Conservation (phyloP, 2,329 filamentous ascomycete species). For the Colletotrichum coccodes region DNA sequence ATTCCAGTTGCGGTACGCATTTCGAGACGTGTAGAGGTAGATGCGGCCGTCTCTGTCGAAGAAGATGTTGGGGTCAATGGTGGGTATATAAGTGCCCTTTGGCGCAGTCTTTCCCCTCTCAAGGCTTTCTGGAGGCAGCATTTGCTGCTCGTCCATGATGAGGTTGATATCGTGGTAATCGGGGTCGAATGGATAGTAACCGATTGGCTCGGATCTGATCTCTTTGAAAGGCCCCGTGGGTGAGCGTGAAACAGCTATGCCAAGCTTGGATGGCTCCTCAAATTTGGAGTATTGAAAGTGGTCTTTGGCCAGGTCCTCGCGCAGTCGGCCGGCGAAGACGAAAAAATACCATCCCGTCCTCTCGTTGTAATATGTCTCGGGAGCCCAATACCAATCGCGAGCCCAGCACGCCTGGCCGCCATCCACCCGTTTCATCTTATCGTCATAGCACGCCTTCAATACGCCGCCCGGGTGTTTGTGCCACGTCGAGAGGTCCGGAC, state of each 20-base stretch:
- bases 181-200: slow-evolving; percentile 48
- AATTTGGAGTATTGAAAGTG: slow-evolving; percentile 47
- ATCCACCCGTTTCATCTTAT: slow-evolving; percentile 38
- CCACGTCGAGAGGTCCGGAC: slow-evolving; percentile 48
- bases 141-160: slow-evolving; percentile 48
- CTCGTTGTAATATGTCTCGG: slow-evolving; percentile 47
- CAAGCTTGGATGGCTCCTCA: slow-evolving; percentile 48
- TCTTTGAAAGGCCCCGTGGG: slow-evolving; percentile 46
- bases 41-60: slow-evolving; percentile 34
- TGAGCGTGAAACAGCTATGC: slow-evolving; percentile 46
- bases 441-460: slow-evolving; percentile 44
- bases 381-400: slow-evolving; percentile 48
- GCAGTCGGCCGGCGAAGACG: slow-evolving; percentile 47
- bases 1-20: slow-evolving; percentile 50
- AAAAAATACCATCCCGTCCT: slow-evolving; percentile 50
- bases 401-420: slow-evolving; percentile 49
- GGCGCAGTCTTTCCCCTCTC: slow-evolving; percentile 41
- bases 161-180: slow-evolving; percentile 48
- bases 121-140: slow-evolving; percentile 43
- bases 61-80: slow-evolving; percentile 35
- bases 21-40: slow-evolving; percentile 44
- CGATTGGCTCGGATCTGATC: slow-evolving; percentile 43
- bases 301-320: slow-evolving; percentile 43
- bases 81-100: slow-evolving; percentile 47
- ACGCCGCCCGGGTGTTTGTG: slow-evolving; percentile 44